Conservation (phyloP, 306 rosid genomes). For the Castanea mollissima region DNA sequence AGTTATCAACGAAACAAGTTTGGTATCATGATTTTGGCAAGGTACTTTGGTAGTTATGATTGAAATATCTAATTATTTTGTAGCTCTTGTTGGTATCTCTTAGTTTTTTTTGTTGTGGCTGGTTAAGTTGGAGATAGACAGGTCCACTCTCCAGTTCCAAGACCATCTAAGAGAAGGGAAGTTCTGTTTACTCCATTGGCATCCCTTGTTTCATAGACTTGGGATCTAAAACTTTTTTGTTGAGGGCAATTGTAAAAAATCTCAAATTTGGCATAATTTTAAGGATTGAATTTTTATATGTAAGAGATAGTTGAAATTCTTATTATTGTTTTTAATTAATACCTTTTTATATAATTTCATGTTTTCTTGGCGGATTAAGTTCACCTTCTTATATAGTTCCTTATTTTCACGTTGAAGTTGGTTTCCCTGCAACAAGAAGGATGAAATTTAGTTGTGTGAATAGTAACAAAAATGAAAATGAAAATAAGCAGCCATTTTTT, state of each 20-base stretch:
- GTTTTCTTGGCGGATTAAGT: conserved; percentile 62
- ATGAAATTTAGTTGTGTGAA: conserved; percentile 1
- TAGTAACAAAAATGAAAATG: conserved; percentile 1
- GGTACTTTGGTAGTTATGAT: conserved; percentile 19
- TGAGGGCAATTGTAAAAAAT: conserved; percentile 36
- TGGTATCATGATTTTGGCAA: conserved; percentile 34
- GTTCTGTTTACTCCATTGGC: conserved; percentile 39
- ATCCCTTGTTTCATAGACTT: conserved; percentile 74
- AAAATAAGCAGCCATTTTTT: conserved; percentile 23
- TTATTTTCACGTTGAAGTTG: conserved; percentile 72
- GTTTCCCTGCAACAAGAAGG: conserved; percentile 55
- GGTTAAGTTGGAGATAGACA: conserved; percentile 82
- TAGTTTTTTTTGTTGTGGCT: conserved; percentile 56
- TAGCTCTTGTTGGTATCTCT: conserved; percentile 41
- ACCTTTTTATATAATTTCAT: conserved; percentile 55
- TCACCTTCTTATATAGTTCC: conserved; percentile 71
- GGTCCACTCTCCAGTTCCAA: conserved; percentile 48
- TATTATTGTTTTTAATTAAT: conserved; percentile 24
- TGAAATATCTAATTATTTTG: conserved; percentile 29
- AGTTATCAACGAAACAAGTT: conserved; percentile 30
- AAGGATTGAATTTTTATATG: neutral
- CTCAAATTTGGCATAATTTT: conserved; percentile 10
- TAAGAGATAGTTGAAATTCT: conserved; percentile 18
- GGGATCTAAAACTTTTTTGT: conserved; percentile 34
- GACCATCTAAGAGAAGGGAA: conserved; percentile 44